These are phyloP conservation scores for Sordariomycetes sp. DNA, from an alignment of 2,329 filamentous ascomycete species.

Conservation along the genomic window DNA sequence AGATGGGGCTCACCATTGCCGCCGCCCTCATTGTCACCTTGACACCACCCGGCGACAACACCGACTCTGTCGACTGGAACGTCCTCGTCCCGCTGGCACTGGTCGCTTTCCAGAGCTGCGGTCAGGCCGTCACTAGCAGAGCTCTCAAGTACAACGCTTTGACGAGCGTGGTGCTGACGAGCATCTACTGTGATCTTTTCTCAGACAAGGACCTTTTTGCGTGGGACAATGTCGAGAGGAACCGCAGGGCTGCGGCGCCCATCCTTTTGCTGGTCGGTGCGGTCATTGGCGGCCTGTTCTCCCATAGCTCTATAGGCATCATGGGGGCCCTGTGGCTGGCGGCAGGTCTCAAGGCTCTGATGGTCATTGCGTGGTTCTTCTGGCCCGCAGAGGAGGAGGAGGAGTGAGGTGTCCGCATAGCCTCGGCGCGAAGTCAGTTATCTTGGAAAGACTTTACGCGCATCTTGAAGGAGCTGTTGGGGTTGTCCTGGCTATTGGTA, in stretches of 20 bases:
- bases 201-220: constrained; percentile 48
- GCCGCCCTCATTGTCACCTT: constrained; percentile 46
- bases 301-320: constrained; percentile 36
- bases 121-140: constrained; percentile 67
- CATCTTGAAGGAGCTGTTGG: no score
- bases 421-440: no score
- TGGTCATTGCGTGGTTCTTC: constrained; percentile 48
- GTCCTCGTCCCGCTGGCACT: constrained; percentile 59
- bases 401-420: constrained; percentile 2
- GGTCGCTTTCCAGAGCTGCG: constrained; percentile 68
- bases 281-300: constrained; percentile 38
- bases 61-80: constrained; percentile 42
- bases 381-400: constrained; percentile 41
- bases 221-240: constrained; percentile 36
- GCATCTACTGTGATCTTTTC: constrained; percentile 73
- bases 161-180: constrained; percentile 73
- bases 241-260: constrained; percentile 40
- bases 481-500: no score
- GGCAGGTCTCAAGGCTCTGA: constrained; percentile 42
- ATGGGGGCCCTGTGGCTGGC: constrained; percentile 52
- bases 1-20: constrained; percentile 37
- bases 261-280: constrained; percentile 39
- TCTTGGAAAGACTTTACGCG: no score
- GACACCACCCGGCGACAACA: constrained; percentile 24
- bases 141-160: constrained; percentile 61